Base-by-base conservation (phyloP, 345 rosid genomes). In the Kernera saxatilis region DNA sequence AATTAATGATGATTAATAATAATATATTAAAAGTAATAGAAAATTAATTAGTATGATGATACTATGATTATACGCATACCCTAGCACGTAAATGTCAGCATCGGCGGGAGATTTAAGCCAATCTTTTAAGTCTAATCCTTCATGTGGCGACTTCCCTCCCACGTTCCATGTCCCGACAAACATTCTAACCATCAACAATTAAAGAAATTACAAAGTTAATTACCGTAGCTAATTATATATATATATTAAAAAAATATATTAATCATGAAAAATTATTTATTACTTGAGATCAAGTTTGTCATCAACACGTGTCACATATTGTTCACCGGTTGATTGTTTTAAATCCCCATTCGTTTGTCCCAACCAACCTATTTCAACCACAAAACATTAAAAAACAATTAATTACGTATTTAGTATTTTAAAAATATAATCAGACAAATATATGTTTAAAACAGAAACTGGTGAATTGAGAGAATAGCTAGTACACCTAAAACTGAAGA, bases 111-210 rank as follows among this genome's bases (percentile, higher is more conserved):
- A 70, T 5, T 56, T 77, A 23, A 88, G 83, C 92, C 97, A 91
- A 60, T 91, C 91, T 72, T 52, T 72, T 39, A 91, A 67, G 82
- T 84, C 82, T 80, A 91, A 73, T 27, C 81, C 86, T 17, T 81
- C 85, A 36, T 87, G 79, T 17, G 97, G 97, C 11, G 92, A 80
- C 71, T 83, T 85, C 61, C 97, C 97, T 60, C 95, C 97, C 32
- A 88, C 97, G 79, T 91, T 91, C 97, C 97, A 91, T 54, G 97
- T 91, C 77, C 95, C 97, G 71, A 91, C 95, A 45, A 88, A 88
- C 89, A 88, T 81, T 81, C 97, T 91, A 73, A 75, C 30, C 40
- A 69, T 32, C 56, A 73, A 48, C 45, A 48, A 14, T 25, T 25
- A 12, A 27, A 37, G 26, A 50, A 7, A 23, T 18, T 17, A 43